Percentiles rank a stretch among this genome's conserved stretches.
These are phyloP conservation scores for Xylaria sp. DNA, from an alignment of 2,329 filamentous ascomycete genomes.

Conservation along the genomic window DNA sequence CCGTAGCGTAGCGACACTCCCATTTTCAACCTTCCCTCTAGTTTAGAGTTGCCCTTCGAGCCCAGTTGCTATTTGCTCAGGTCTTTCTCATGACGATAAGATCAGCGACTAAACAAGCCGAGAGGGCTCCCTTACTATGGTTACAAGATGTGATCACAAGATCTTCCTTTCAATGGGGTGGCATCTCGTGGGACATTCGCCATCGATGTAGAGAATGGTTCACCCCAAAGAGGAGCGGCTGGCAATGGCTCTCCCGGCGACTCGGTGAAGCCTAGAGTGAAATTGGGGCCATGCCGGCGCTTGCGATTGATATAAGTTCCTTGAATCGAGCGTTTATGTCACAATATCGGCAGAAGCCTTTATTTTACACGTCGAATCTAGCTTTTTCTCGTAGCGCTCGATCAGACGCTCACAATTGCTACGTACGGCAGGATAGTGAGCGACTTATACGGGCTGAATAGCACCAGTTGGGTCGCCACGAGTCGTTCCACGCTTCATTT, in stretches of 20 bases:
- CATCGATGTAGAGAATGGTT: constrained; percentile 8
- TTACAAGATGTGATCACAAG: constrained; percentile 21
- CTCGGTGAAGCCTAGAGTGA: constrained; percentile 33
- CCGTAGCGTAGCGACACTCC: too few species aligned
- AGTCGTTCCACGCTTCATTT: background rate
- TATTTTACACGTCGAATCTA: constrained; percentile 38
- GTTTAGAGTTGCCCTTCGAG: background rate
- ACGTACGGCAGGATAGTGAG: constrained; percentile 79
- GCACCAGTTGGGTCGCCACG: constrained; percentile 57
- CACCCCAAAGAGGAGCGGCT: constrained; percentile 31
- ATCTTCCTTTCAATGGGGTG: constrained; percentile 16
- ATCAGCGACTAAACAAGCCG: constrained; percentile 22
- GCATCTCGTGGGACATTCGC: constrained; percentile 32
- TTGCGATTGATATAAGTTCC: constrained; percentile 36
- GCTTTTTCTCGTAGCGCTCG: constrained; percentile 74
- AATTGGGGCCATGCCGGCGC: constrained; percentile 38
- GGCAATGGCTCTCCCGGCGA: constrained; percentile 34
- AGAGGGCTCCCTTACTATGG: constrained; percentile 37
- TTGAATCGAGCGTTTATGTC: background rate
- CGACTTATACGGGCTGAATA: constrained; percentile 74
- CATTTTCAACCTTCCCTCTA: background rate
- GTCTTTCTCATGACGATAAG: constrained; percentile 13
- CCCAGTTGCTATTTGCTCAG: background rate
- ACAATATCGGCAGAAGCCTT: background rate
- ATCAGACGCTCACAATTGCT: constrained; percentile 79